Base-by-base conservation (phyloP, 2,329 filamentous ascomycete genomes). In the Neofusicoccum sp. region DNA sequence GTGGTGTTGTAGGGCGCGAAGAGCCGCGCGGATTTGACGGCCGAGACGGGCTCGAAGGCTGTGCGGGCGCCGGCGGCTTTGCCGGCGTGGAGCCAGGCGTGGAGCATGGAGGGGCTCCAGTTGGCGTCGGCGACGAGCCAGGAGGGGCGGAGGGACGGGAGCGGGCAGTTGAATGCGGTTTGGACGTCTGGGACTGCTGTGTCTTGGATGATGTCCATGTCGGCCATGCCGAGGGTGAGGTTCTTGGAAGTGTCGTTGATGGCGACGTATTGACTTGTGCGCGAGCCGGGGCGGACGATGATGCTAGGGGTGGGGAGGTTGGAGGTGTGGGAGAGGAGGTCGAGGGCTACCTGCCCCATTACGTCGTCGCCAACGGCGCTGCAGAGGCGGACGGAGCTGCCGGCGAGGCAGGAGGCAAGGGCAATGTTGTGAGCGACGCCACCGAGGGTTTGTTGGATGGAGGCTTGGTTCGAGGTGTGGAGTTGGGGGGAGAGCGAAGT, bases 341-440 rank as follows among this genome's bases (percentile, higher is more conserved):
- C 81, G 0, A 96, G 76, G 9, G 95, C 87, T 6, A 89, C 89
- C 41, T 85, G 85, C 14, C 94, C 95, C 63, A 91, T 89, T 1
- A 87, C 70, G 72, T 98, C 94, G 71, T 93, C 85, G 12, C 90
- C 93, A 8, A 97, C 84, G 66, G 92, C 84, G 70, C 91, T 96
- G 77, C 89, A 93, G 14, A 97, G 85, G 28, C 86, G 84, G 6
- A 95, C 90, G 12, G 79, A 78, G 41, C 83, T 85, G 44, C 85
- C 87, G 64, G 90, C 83, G 36, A 88, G 84, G 68, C 93, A 90
- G 1, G 91, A 89, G 48, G 94, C 93, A 52, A 92, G 84, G 14
- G 95, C 92, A 48, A 98, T 92, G 71, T 98, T 98, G 71, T 93
- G 89, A 6, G 92, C 95, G 6, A 98, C 95, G 6, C 95, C 95